Base-by-base conservation (phyloP, 2,329 filamentous ascomycete species). In the Colletotrichum musicola region DNA sequence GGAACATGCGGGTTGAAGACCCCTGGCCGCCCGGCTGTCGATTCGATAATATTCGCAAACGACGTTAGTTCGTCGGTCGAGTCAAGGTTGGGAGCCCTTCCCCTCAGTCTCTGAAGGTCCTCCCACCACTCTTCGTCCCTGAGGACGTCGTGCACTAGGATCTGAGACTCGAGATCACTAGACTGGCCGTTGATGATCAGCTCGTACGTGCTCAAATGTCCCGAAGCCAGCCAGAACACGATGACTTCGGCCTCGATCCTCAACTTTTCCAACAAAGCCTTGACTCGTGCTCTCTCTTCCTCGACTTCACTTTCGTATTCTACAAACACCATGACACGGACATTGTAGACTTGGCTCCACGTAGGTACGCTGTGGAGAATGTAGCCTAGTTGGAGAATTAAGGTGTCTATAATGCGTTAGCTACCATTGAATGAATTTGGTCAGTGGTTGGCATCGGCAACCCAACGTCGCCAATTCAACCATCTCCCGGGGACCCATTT, bases 361-460 rank as follows among this genome's bases (percentile, higher is more conserved):
- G 91, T 89, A 3, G 91, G 91, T 0, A 96, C 93, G 1, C 92
- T 96, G 71, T 92, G 89, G 1, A 97, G 80, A 66, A 97, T 97
- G 73, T 93, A 95, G 0, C 94, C 94, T 10, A 97, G 85, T 73
- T 97, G 93, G 4, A 97, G 83, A 68, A 97, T 96, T n/a, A 97
- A 83, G 0, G 93, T 90, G 74, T 91, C 87, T 89, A 56, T 13
- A 7, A 25, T 64, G 61, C 40, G 18, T 57, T 30, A 67, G 55
- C n/a, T 7, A 14, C 16, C 38, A 12, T 13, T 20, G 30, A 10
- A 35, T 7, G 30, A 9, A 35, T 35, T 9, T 4, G 1, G 18
- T 4, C 7, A 25, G 46, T 25, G 4, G 6, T 7, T 42, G 2
- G 1, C 2, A 13, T 7, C 30, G 7, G 10, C 30, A 35, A 35